A percentile compares a stretch with the other conserved stretches of the same genome.
These are phyloP conservation scores for Talaromyces sp. DNA, from an alignment of 2,329 filamentous ascomycete species.

Conservation along the genomic window DNA sequence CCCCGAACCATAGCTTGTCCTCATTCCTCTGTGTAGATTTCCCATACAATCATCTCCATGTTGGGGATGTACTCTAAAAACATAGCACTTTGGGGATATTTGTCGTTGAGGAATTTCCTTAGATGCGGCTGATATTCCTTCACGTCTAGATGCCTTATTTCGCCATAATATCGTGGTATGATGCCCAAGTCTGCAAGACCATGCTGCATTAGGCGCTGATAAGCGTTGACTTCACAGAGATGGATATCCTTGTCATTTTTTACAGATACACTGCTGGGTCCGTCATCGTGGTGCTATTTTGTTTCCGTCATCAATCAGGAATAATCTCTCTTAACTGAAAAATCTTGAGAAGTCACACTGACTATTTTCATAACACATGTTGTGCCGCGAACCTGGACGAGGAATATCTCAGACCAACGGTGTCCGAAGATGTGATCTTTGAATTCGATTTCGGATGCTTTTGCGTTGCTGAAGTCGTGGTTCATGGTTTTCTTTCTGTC, in stretches of 20 bases:
- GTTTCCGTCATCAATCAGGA: not conserved
- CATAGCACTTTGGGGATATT: constrained; percentile 23
- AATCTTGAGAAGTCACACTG: not conserved
- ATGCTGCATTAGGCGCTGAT: not conserved
- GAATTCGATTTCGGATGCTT: not conserved
- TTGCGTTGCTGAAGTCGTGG: not conserved
- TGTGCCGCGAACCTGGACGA: not conserved
- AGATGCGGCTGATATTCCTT: not conserved
- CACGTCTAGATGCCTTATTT: not conserved
- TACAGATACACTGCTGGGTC: not conserved
- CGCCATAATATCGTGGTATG: not conserved
- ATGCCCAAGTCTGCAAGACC: not conserved
- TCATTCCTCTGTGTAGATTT: constrained; percentile 20
- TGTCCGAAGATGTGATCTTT: not conserved
- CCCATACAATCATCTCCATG: constrained; percentile 16
- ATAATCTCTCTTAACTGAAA: not conserved
- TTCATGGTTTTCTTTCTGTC: not conserved
- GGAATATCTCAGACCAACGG: not conserved
- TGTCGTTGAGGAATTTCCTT: constrained; percentile 20
- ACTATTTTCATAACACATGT: not conserved
- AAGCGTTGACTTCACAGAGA: not conserved
- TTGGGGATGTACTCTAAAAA: constrained; percentile 24
- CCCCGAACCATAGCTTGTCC: not conserved
- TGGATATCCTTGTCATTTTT: not conserved
- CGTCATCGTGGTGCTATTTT: not conserved